Base-by-base conservation (phyloP, 768 basidiomycete genomes). In the Lactifluus echinatus region DNA sequence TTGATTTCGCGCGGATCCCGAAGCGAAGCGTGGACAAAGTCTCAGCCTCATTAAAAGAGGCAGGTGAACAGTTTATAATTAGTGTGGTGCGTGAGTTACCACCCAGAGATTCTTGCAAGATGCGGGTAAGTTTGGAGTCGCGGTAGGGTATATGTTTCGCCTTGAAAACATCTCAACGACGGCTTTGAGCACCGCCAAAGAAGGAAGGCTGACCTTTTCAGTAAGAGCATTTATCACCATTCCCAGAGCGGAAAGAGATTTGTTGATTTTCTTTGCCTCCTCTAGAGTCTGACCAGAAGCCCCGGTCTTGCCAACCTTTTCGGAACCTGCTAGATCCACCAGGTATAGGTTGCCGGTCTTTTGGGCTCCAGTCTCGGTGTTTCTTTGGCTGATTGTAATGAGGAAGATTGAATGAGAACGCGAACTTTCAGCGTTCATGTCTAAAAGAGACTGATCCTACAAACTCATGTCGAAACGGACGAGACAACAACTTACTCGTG, bases 251-350 rank as follows among this genome's bases (percentile, higher is more conserved):
- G 93, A 95, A 26, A 99, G 75, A 28, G 89, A 93, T 73, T 99
- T 99, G 76, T 99, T 99, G 75, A 99, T 99, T 79, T 99, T 99
- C 84, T 99, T 99, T 14, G 96, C 96, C 73, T 99, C 96, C 71
- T 99, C 96, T 8, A 99, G 75, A 24, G 96, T 99, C 71, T 99
- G 97, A 1, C 96, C 96, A 2, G 94, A 97, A 50, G 96, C 96
- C 19, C 96, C 96, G 40, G 96, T 99, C 78, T 99, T 99, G 47
- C 95, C 95, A 55, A 99, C 94, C 74, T 99, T 99, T 73, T 99
- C 96, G 21, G 93, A 96, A 65, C 96, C 96, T 55, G 96, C 96
- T 62, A 99, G 77, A 78, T 99, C 96, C 48, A 99, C 96, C 19
- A 99, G 83, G 70, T 96, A 99, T 11, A 99, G 75, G 66, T 97